A percentile compares a stretch with the other conserved stretches of the same genome.
Conservation (phyloP, 805 yeast genomes). For the Maudiozyma saulgeensis region DNA sequence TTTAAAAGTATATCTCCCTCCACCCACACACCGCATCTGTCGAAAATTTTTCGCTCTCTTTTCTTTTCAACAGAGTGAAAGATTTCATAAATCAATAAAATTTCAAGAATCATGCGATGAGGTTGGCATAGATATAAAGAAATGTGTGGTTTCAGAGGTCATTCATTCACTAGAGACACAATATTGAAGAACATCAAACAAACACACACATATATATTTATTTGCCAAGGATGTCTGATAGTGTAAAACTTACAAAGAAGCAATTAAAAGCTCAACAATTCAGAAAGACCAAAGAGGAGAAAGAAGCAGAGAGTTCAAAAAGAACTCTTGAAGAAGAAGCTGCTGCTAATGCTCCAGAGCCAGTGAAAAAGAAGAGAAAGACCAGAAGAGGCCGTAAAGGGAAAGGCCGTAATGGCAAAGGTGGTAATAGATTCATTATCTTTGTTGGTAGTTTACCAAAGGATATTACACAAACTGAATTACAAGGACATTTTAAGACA, state of each 20-base stretch:
- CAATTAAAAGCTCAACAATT: slow-evolving; percentile 29
- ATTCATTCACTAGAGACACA: too few relatives aligned
- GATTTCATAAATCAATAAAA: too few relatives aligned
- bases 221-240: slow-evolving; percentile 7
- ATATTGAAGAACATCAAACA: neutral
- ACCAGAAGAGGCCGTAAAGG: slow-evolving; percentile 66
- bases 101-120: too few relatives aligned
- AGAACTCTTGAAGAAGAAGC: slow-evolving; percentile 21
- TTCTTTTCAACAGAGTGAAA: too few relatives aligned
- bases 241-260: slow-evolving; percentile 29
- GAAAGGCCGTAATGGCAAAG: slow-evolving; percentile 40
- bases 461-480: slow-evolving; percentile 50
- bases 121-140: too few relatives aligned
- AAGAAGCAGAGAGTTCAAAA: slow-evolving; percentile 12
- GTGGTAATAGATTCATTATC: slow-evolving; percentile 62
- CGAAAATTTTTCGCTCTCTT: too few relatives aligned
- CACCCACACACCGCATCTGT: too few relatives aligned
- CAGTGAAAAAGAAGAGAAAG: slow-evolving; percentile 41
- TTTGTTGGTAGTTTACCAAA: slow-evolving; percentile 90
- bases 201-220: too few relatives aligned
- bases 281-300: slow-evolving; percentile 26
- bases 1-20: too few relatives aligned
- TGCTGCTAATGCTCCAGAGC: slow-evolving; percentile 11
- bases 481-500: slow-evolving; percentile 63
- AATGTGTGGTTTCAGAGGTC: too few relatives aligned